Evolutionary conservation across 2,329 filamentous ascomycete genomes (phyloP), one percentile per base, ranked within the genome.

Genomic region (Phialophora expanda): DNA sequence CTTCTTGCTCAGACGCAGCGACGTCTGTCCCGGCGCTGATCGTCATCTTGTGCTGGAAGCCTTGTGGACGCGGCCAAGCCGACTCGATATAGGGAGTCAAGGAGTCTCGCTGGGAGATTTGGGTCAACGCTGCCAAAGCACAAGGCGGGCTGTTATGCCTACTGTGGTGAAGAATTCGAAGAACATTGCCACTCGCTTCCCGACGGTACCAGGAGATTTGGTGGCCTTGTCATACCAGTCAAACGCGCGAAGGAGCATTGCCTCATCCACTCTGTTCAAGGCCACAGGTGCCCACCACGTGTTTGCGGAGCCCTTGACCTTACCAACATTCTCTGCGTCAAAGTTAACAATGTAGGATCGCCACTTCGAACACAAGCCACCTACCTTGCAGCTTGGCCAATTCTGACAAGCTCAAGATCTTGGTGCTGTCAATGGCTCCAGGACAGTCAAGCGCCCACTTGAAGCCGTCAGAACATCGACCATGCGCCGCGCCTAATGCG

Each of bases 361-460:
- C 12, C 24, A 50, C 26, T 14, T 51, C 48, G 1, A 24, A 32
- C 44, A 34, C 30, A 41, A 51, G 12, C 1, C 17, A 9, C 44
- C 48, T 26, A 60, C 57, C 44, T 60, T 51, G 57, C 26, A 60
- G 4, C 41, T 60, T 60, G 44, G 26, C 44, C 26, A 60, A 20
- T 8, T 44, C 44, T 22, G 57, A 60, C 41, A 60, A 3, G 41
- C 26, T 30, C 26, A 51, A 32, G 28, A 51, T 34, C 57, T 51
- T 51, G 28, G 57, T 60, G 6, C 24, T 60, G 44, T 60, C 57
- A 8, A 51, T 14, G 9, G 57, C 57, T 11, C 57, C 44, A 20
- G 57, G 57, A 34, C 57, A 60, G 28, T 60, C 57, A n/a, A 60
- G 57, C 26, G 57, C 44, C 57, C 57, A 60, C 24, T 24, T 51